Evolutionary conservation across 2,329 filamentous ascomycete genomes (phyloP).

Genomic region (Pleoardoris graminearum): DNA sequence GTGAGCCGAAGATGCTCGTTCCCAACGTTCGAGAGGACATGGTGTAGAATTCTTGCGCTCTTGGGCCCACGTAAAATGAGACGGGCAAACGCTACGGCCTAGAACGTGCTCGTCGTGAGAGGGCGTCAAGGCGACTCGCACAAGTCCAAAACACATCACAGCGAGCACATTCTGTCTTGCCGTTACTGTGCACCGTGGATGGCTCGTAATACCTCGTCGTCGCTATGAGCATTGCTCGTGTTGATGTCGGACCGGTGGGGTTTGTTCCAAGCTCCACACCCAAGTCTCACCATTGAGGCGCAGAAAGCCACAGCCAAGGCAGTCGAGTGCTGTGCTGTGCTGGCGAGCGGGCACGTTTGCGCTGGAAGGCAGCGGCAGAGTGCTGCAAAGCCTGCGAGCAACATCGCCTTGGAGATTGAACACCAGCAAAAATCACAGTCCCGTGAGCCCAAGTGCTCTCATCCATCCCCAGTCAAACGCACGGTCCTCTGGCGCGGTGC

Average conservation of each 20-base stretch:
- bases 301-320: background rate
- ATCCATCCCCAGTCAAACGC: background rate
- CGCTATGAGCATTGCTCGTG: no score
- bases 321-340: background rate
- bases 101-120: background rate
- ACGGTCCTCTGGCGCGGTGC: slow-evolving; percentile 1
- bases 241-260: background rate
- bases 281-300: slow-evolving; percentile 4
- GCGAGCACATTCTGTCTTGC: background rate
- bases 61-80: background rate
- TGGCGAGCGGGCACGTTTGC: background rate
- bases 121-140: background rate
- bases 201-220: no score
- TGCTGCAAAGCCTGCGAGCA: background rate
- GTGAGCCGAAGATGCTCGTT: background rate
- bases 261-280: background rate
- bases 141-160: background rate
- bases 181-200: no score
- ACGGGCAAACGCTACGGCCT: background rate
- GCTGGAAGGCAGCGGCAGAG: background rate
- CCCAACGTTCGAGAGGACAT: no score
- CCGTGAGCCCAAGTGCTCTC: background rate
- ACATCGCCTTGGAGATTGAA: no score
- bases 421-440: background rate
- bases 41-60: no score